phyloP scores from a whole-genome alignment of 2,329 filamentous ascomycete species.

The Alternaria triticina region DNA sequence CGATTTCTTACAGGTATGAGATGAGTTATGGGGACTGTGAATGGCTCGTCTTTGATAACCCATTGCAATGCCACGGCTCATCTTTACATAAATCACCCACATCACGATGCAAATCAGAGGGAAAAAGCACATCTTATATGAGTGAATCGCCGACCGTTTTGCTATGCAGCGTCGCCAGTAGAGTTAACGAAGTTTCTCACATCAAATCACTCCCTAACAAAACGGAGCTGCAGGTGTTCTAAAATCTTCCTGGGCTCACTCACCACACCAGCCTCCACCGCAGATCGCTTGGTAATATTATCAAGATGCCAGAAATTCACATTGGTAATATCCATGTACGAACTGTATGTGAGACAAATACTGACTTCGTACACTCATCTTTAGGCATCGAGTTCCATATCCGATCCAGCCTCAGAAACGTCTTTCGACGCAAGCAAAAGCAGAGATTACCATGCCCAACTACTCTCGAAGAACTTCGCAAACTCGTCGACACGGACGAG shows the following conservation, averaged over 20 bases:
- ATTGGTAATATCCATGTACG: not conserved
- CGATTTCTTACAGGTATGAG: not conserved
- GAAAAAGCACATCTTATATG: not conserved
- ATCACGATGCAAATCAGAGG: not conserved
- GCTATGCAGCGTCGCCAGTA: not conserved
- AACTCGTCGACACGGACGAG: not conserved
- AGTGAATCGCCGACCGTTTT: not conserved
- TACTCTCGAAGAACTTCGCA: not conserved
- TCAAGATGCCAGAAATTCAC: not conserved
- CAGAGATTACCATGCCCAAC: not conserved
- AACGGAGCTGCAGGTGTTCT: not conserved
- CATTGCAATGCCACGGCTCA: not conserved
- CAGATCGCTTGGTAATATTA: not conserved
- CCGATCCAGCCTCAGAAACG: not conserved
- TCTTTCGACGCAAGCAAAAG: not conserved
- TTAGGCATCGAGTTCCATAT: not conserved
- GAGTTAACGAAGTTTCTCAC: not conserved
- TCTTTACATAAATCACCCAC: not conserved
- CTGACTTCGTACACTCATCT: too few relatives aligned
- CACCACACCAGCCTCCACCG: not conserved
- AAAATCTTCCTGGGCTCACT: not conserved
- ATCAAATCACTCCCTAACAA: not conserved
- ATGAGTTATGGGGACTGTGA: not conserved
- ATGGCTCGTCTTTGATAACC: not conserved
- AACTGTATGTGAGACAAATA: too few relatives aligned